phyloP scores from a whole-genome alignment of 176 grass and related monocot species.

The Oryza punctata region DNA sequence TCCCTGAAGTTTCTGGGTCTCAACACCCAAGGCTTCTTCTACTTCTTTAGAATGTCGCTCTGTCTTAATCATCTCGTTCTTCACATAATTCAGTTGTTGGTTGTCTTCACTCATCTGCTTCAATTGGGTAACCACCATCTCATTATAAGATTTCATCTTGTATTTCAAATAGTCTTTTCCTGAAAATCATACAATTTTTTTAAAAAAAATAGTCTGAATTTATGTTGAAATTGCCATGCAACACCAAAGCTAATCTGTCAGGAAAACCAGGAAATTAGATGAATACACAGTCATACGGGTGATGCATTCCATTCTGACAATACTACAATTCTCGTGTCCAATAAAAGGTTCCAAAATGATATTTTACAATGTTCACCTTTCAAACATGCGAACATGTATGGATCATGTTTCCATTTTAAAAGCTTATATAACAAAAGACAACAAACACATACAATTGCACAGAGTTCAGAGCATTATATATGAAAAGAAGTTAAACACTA shows the following conservation, averaged over 20 bases:
- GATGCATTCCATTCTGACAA: not conserved
- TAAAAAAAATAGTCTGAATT: not conserved
- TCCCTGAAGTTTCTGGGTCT: constrained; percentile 58
- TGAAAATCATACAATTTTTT: constrained; percentile 25
- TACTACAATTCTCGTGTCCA: not conserved
- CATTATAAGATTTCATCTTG: constrained; percentile 83
- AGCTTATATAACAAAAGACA: not conserved
- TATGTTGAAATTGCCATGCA: constrained; percentile 18
- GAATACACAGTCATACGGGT: not conserved
- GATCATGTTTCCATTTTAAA: not conserved
- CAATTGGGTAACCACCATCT: constrained; percentile 84
- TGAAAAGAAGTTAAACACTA: constrained; percentile 13
- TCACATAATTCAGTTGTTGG: constrained; percentile 62
- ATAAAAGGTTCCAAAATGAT: not conserved
- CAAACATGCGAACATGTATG: not conserved
- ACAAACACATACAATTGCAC: constrained; percentile 8
- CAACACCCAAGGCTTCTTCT: constrained; percentile 49
- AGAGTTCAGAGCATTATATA: constrained; percentile 15
- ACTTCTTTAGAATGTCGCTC: constrained; percentile 60
- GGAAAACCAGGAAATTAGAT: not conserved
- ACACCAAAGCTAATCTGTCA: not conserved
- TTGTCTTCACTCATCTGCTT: constrained; percentile 92
- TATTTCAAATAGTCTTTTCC: constrained; percentile 72
- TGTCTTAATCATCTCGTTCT: constrained; percentile 60
- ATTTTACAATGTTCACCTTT: not conserved